phyloP scores from a whole-genome alignment of 345 rosid species.

The Eucalyptus erythrocorys region DNA sequence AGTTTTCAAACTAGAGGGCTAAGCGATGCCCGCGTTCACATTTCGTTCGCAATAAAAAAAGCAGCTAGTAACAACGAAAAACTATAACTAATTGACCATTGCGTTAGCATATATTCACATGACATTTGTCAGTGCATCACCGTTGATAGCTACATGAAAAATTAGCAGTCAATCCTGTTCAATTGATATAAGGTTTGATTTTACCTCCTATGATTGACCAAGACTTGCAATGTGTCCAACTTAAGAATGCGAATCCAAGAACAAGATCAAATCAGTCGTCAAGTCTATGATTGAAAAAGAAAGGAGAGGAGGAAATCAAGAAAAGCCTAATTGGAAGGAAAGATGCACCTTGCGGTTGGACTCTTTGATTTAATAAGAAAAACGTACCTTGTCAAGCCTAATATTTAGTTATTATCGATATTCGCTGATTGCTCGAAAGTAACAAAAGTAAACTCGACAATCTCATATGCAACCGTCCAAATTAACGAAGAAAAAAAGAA shows the following conservation, averaged over 20 bases:
- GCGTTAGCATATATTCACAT: background rate
- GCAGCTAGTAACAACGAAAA: background rate
- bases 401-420: too few relatives aligned
- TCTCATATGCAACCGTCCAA: too few relatives aligned
- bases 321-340: background rate
- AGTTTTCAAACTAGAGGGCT: background rate
- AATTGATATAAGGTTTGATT: background rate
- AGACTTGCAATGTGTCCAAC: background rate
- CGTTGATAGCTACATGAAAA: background rate
- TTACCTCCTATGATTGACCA: background rate
- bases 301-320: background rate
- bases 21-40: background rate
- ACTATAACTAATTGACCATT: background rate
- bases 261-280: background rate
- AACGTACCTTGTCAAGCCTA: fast-evolving
- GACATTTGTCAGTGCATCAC: background rate
- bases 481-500: too few relatives aligned
- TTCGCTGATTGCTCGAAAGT: too few relatives aligned
- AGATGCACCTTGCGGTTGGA: background rate
- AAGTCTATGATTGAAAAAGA: background rate
- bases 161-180: background rate
- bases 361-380: background rate
- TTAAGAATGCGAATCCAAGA: background rate
- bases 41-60: background rate
- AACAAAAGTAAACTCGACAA: too few relatives aligned